Base-by-base conservation (phyloP, 805 yeast species). In the Kuraishia piskuri region DNA sequence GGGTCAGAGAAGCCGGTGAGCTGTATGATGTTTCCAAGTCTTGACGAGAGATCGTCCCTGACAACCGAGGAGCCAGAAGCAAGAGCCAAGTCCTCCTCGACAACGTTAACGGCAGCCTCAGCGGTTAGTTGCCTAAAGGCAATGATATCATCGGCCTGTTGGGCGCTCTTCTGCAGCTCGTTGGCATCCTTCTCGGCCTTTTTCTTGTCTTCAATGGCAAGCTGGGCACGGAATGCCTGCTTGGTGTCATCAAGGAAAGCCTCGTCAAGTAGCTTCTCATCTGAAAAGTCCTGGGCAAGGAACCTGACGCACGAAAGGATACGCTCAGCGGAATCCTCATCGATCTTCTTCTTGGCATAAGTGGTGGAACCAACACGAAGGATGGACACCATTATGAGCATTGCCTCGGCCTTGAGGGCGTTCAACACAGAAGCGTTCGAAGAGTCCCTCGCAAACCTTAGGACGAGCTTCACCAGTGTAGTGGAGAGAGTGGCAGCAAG, bases 1-100 rank as follows among this genome's bases (percentile, higher is more conserved):
- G 98, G 96, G 68, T 94, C 99, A 0, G 97, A 88, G 70, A 90
- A 94, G 19, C 99, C 99, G n/a, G 99, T 92, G 60, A 94, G 79
- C 67, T 89, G 98, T 50, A 90, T 84, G 62, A 95, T 88, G 68
- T 89, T 90, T 68, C 83, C 86, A 64, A 94, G 78, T 70, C 89
- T 86, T 1, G 97, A 90, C 5, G 88, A 75, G 57, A 84, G 72
- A 50, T 82, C 80, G 61, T 79, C 87, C 57, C 74, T 75, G 58
- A 77, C 79, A 6, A 77, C 68, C 26, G 75, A 72, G 24, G 76
- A 71, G 37, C 76, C 79, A 7, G 77, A 71, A 4, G 88, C 86
- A 54, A 80, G 74, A 10, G 76, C 66, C 49, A 84, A 66, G 61
- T 88, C 94, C 59, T 83, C 84, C 52, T 77, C 80, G 55, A 73